Conservation (phyloP, 2,329 filamentous ascomycete genomes). For the Epichloe elymi region DNA sequence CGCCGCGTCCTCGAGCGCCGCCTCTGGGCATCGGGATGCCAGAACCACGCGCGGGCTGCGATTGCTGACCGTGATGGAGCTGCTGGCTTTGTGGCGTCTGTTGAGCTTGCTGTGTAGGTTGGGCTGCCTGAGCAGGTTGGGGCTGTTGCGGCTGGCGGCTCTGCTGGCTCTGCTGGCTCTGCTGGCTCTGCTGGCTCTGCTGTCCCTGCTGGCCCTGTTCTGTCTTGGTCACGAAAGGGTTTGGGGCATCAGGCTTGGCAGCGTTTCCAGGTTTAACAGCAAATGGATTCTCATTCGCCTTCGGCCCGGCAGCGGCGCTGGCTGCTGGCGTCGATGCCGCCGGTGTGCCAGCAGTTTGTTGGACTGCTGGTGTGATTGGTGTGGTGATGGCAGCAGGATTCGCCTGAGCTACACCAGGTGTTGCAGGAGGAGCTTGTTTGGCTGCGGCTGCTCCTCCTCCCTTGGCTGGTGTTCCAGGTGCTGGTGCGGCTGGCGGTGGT, state of each 20-base stretch:
- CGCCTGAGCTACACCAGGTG: background rate
- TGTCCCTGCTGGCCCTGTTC: conserved; percentile 7
- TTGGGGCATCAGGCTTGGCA: background rate
- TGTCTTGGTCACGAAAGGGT: conserved; percentile 4
- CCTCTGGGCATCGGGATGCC: conserved; percentile 29
- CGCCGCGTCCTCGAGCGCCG: conserved; percentile 26
- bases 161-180: background rate
- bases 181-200: background rate
- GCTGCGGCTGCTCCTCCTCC: conserved; percentile 5
- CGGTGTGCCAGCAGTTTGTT: conserved; percentile 3
- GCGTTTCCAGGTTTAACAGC: background rate
- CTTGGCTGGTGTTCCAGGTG: conserved; percentile 7
- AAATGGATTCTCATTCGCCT: conserved; percentile 1
- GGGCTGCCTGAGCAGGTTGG: background rate
- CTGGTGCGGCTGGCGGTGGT: conserved; percentile 9
- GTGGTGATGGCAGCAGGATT: conserved; percentile 1
- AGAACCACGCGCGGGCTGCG: conserved; percentile 14
- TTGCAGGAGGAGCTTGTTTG: conserved; percentile 12
- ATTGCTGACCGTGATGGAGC: conserved; percentile 8
- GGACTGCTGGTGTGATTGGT: background rate
- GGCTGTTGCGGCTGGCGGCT: background rate
- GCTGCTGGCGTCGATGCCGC: conserved; percentile 10
- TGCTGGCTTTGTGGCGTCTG: conserved; percentile 3
- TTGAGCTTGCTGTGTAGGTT: conserved; percentile 7
- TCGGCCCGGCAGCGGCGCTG: background rate